Conservation (phyloP, 441 rosid genomes). For the Biscutella laevigata region DNA sequence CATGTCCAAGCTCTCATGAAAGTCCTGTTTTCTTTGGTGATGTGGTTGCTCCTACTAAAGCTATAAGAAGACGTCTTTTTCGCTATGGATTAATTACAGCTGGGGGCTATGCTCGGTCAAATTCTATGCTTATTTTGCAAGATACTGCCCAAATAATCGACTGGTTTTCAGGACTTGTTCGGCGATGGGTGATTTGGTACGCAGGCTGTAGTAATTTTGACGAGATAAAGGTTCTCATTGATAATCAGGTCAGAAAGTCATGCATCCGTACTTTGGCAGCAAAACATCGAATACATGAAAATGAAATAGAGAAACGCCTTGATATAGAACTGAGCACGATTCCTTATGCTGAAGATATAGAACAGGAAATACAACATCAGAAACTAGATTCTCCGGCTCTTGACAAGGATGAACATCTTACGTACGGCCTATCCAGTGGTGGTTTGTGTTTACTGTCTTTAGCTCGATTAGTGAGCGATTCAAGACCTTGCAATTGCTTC, state of each 20-base stretch:
- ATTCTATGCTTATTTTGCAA: slow-evolving; percentile 51
- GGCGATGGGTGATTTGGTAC: slow-evolving; percentile 73
- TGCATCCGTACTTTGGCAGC: slow-evolving; percentile 84
- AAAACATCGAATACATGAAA: slow-evolving; percentile 66
- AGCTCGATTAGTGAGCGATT: slow-evolving; percentile 59
- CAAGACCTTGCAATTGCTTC: slow-evolving; percentile 76
- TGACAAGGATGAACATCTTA: slow-evolving; percentile 51
- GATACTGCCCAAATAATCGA: slow-evolving; percentile 60
- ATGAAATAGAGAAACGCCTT: slow-evolving; percentile 58
- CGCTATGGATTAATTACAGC: slow-evolving; percentile 66
- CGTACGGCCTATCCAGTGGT: slow-evolving; percentile 54
- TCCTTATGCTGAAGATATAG: slow-evolving; percentile 44
- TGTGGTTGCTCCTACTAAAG: slow-evolving; percentile 57
- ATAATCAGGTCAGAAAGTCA: slow-evolving; percentile 52
- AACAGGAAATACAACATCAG: slow-evolving; percentile 38
- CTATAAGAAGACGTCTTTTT: slow-evolving; percentile 58
- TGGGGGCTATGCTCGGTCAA: slow-evolving; percentile 48
- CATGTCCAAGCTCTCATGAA: slow-evolving; percentile 31
- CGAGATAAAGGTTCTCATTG: slow-evolving; percentile 53
- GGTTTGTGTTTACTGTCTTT: slow-evolving; percentile 67
- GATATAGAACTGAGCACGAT: slow-evolving; percentile 53
- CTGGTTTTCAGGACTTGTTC: slow-evolving; percentile 70
- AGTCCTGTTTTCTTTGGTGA: slow-evolving; percentile 36
- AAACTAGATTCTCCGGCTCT: slow-evolving; percentile 29
- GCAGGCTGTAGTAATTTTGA: slow-evolving; percentile 51